A percentile compares a stretch with the other conserved stretches of the same genome.
Conservation (phyloP, 108 stramenopile genomes). For the Cyclotella cryptica region DNA sequence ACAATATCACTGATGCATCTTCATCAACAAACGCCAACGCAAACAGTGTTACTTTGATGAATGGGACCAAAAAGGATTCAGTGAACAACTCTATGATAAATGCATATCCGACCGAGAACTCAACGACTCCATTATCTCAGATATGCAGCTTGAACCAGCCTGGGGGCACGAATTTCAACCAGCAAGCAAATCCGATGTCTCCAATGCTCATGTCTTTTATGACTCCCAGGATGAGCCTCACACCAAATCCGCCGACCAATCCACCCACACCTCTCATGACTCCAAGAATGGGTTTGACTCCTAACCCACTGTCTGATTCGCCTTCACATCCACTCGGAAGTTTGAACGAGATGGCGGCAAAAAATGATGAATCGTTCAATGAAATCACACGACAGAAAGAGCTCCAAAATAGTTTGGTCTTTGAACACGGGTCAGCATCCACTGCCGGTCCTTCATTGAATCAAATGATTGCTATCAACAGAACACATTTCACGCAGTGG, state of each 20-base stretch:
- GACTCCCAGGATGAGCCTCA: conserved; percentile 37
- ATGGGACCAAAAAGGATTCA: background rate
- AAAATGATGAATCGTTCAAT: background rate
- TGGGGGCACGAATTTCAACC: background rate
- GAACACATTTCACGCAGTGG: background rate
- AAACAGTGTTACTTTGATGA: background rate
- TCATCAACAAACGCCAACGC: background rate
- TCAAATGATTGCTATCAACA: background rate
- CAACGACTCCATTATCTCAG: conserved; percentile 3
- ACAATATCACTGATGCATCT: background rate
- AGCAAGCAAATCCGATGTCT: background rate
- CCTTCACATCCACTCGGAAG: conserved; percentile 13
- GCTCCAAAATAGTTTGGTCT: background rate
- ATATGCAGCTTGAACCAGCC: background rate
- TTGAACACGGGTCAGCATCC: background rate
- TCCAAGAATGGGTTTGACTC: conserved; percentile 18
- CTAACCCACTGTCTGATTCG: background rate
- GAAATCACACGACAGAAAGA: background rate
- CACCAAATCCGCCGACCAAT: conserved; percentile 34
- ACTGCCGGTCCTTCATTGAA: background rate
- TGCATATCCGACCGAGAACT: background rate
- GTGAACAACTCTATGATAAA: conserved; percentile 2
- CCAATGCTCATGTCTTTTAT: conserved; percentile 35
- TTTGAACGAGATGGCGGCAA: conserved; percentile 7
- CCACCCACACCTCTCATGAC: conserved; percentile 24